These are phyloP conservation scores for Lenzites betulinus DNA, from an alignment of 768 basidiomycete genomes.

Conservation along the genomic window DNA sequence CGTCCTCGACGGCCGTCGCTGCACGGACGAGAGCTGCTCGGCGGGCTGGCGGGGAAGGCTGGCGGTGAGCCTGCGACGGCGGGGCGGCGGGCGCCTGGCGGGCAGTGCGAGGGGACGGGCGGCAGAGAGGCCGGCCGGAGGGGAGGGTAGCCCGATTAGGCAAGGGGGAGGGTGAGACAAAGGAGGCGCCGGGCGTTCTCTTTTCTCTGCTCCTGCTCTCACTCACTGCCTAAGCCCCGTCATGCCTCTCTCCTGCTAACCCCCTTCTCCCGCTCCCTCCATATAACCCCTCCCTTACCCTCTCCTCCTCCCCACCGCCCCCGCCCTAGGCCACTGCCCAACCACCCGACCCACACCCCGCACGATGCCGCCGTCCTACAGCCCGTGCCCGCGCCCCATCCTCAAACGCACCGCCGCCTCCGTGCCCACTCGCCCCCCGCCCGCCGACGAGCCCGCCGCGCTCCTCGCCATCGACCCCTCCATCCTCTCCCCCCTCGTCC, in stretches of 20 bases:
- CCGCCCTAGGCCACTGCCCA: not conserved
- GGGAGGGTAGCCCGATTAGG: not conserved
- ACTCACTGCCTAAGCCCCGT: not conserved
- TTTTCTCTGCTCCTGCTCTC: not conserved
- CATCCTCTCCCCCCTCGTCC: constrained; percentile 52
- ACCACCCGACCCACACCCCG: constrained; percentile 3
- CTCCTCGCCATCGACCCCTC: constrained; percentile 53
- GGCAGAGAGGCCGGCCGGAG: not conserved
- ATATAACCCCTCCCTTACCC: not conserved
- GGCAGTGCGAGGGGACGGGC: not conserved
- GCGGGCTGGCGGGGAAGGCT: not conserved
- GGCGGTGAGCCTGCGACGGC: not conserved
- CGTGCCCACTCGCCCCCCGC: constrained; percentile 21
- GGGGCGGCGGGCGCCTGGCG: not conserved
- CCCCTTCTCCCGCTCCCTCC: not conserved
- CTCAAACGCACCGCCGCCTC: constrained; percentile 49
- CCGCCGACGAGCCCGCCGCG: constrained; percentile 33
- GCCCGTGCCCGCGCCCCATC: constrained; percentile 52
- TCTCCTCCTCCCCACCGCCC: not conserved
- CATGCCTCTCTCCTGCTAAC: constrained; percentile 19
- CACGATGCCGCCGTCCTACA: constrained; percentile 29
- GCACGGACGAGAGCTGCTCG: not conserved
- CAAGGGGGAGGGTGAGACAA: constrained; percentile 4
- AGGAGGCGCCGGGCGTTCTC: constrained; percentile 13
- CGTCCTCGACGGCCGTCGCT: not conserved